Base-by-base conservation (phyloP, 2,329 filamentous ascomycete genomes). In the Lasiodiplodia hormozganensis region DNA sequence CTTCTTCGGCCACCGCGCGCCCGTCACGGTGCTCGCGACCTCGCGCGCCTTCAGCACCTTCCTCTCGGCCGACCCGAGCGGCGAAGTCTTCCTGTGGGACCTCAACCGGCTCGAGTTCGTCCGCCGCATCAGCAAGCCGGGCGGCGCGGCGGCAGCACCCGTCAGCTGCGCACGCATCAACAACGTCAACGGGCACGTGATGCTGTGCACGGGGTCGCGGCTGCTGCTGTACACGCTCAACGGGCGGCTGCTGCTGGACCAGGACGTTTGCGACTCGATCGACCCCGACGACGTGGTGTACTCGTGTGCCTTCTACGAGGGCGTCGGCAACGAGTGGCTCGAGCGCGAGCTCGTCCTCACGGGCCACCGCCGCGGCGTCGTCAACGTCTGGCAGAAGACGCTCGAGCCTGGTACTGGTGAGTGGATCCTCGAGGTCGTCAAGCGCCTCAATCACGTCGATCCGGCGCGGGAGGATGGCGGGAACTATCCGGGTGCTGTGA, bases 281-380 rank as follows among this genome's bases (percentile, higher is more conserved):
- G 92, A 95, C 28, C 73, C 75, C 16, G 76, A 76, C 6, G 95
- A 97, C 75, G 89, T 86, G 40, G 89, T 97, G 2, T 85, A 92
- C 60, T 89, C 91, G 1, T 96, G 94, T 71, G 92, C 94, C 2
- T 97, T 97, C 78, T 98, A 98, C 80, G 94, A 98, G 78, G 95
- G 95, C 0, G 87, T 89, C 0, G 91, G 90, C 2, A 96, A 94
- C 73, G 96, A 98, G 80, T 98, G 94, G 93, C 85, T 97, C 3
- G 93, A 96, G 80, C 90, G 91, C 67, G 90, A 91, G 70, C 84
- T 99, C 53, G 83, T 98, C 47, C 94, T 99, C 71, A 98, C 95
- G 0, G 96, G 96, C 0, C 96, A 98, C 77, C 86, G 88, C 71
- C 85, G 90, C 64, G 96, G 96, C 0, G 86, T 94, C 16, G 94